Conservation (phyloP, 2,329 filamentous ascomycete genomes). For the Penicillium sp. region DNA sequence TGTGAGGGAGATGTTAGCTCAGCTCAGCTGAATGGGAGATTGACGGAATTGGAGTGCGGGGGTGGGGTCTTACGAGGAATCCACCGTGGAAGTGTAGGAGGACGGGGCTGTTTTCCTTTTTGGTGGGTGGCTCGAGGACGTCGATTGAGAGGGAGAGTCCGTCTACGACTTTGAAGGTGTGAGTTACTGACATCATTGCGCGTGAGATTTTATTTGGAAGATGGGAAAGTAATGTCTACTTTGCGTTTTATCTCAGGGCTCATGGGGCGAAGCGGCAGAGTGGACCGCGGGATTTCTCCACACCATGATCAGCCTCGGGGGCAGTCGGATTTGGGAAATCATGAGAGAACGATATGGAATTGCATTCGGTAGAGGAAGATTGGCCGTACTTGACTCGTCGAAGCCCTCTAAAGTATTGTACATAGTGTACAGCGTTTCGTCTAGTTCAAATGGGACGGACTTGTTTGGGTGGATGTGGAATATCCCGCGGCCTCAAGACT, state of each 20-base stretch:
- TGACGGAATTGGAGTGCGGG: neutral
- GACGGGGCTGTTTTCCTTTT: neutral
- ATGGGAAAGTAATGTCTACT: neutral
- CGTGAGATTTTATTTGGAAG: neutral
- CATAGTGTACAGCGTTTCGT: no score
- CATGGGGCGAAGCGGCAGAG: no score
- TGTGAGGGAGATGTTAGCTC: neutral
- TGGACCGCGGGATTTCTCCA: neutral
- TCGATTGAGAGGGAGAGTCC: neutral
- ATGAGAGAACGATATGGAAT: neutral
- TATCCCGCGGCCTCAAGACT: neutral
- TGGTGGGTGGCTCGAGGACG: neutral
- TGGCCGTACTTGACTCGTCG: no score
- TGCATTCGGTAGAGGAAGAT: no score
- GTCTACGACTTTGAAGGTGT: neutral
- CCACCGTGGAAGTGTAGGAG: slow-evolving; percentile 7
- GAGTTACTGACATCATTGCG: neutral
- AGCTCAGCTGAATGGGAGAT: no score
- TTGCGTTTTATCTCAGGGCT: no score
- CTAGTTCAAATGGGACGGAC: no score
- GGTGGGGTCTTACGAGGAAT: neutral
- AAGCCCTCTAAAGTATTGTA: no score
- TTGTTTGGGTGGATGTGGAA: neutral
- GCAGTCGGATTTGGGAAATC: neutral
- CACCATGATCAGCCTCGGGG: neutral